Conservation (phyloP, 805 yeast species). For the Yarrowia sp. region DNA sequence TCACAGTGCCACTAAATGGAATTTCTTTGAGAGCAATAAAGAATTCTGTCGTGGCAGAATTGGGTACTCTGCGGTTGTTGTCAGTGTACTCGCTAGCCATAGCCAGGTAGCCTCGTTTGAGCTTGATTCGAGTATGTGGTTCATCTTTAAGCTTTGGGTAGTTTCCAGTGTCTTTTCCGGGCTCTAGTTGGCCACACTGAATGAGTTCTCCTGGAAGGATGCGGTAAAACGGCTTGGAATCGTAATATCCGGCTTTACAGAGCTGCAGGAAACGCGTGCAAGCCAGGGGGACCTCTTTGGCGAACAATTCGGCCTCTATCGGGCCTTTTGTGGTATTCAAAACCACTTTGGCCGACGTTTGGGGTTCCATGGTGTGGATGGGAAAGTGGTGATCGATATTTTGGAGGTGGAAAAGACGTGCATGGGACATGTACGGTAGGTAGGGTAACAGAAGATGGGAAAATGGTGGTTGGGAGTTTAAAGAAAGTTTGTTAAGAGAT, state of each 20-base stretch:
- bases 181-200: conserved; percentile 49
- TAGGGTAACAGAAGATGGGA: not conserved
- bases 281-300: conserved; percentile 66
- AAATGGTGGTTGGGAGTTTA: not conserved
- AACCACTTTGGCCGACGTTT: conserved; percentile 54
- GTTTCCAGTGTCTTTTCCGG: conserved; percentile 49
- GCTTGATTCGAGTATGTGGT: conserved; percentile 59
- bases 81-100: conserved; percentile 53
- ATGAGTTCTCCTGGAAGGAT: conserved; percentile 51
- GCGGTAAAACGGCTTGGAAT: conserved; percentile 54
- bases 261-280: conserved; percentile 58
- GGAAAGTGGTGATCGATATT: not conserved
- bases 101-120: conserved; percentile 64
- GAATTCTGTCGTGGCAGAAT: conserved; percentile 51
- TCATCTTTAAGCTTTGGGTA: conserved; percentile 52
- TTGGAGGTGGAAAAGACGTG: conserved; percentile 20
- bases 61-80: conserved; percentile 39
- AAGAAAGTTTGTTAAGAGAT: not conserved
- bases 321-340: conserved; percentile 65
- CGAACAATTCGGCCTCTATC: conserved; percentile 69
- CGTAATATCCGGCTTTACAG: conserved; percentile 56
- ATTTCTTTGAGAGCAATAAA: conserved; percentile 59
- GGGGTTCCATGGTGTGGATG: conserved; percentile 43
- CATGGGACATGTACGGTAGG: not conserved
- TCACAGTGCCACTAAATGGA: conserved; percentile 53